A percentile compares a stretch with the other conserved stretches of the same genome.
Evolutionary conservation across 2,329 filamentous ascomycete genomes (phyloP).

Genomic region (Monosporascus cannonballus): DNA sequence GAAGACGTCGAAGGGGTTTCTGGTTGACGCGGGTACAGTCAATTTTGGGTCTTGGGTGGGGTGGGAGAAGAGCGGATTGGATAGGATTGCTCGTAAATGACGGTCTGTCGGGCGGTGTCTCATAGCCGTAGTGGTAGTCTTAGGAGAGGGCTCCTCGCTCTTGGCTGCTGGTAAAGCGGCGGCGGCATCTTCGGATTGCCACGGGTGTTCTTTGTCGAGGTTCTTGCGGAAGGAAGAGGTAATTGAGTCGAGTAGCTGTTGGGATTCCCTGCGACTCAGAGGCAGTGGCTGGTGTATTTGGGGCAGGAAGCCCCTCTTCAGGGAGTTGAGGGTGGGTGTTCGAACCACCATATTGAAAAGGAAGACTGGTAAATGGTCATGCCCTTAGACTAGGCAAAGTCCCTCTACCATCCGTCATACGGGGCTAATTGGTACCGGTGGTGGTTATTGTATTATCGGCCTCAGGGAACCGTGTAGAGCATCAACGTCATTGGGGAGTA

Average conservation of each 20-base stretch:
- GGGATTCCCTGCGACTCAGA: constrained; percentile 43
- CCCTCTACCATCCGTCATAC: background rate
- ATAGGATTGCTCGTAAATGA: constrained; percentile 51
- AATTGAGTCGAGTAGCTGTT: constrained; percentile 49
- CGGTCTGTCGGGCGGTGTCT: constrained; percentile 36
- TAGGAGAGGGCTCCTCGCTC: constrained; percentile 3
- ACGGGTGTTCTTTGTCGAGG: constrained; percentile 53
- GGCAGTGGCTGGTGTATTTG: constrained; percentile 47
- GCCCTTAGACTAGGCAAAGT: background rate
- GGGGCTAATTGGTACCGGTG: background rate
- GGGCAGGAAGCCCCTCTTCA: constrained; percentile 34
- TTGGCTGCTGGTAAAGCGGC: constrained; percentile 8
- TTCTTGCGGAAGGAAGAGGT: constrained; percentile 52
- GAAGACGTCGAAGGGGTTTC: constrained; percentile 49
- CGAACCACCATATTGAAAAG: constrained; percentile 20
- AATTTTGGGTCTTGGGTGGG: constrained; percentile 7
- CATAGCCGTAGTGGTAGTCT: constrained; percentile 4
- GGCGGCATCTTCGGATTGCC: constrained; percentile 24
- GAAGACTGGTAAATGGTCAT: background rate
- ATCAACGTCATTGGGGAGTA: background rate
- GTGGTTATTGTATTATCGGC: background rate
- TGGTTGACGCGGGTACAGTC: constrained; percentile 9
- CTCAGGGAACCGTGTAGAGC: background rate
- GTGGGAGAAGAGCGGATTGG: constrained; percentile 48
- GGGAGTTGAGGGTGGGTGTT: constrained; percentile 30